phyloP scores from a whole-genome alignment of 2,329 filamentous ascomycete genomes.

The Venturia pyrina region DNA sequence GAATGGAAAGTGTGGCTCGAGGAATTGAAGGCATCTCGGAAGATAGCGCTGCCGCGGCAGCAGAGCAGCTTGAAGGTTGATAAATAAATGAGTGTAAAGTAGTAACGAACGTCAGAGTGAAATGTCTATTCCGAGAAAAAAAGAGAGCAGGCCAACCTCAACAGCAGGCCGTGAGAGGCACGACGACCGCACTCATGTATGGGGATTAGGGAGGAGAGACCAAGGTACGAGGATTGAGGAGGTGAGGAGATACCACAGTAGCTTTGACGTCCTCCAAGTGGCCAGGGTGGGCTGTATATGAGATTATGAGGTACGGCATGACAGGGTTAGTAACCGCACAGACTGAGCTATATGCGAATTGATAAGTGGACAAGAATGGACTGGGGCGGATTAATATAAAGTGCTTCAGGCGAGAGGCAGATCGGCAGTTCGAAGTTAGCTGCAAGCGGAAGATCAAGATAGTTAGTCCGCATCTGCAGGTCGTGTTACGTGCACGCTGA shows the following conservation, averaged over 20 bases:
- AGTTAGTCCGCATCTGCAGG: background rate
- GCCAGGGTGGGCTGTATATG: background rate
- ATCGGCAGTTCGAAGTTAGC: background rate
- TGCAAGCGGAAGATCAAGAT: background rate
- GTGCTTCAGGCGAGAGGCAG: background rate
- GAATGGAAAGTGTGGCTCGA: background rate
- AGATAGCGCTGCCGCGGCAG: background rate
- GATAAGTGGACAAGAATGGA: background rate
- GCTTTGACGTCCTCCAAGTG: background rate
- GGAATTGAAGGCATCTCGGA: background rate
- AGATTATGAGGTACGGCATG: background rate
- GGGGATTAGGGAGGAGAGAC: no score
- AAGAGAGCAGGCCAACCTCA: background rate
- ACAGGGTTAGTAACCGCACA: background rate
- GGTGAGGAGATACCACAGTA: background rate
- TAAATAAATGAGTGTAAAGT: background rate
- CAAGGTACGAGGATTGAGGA: no score
- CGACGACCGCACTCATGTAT: background rate
- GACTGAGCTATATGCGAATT: background rate
- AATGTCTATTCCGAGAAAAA: background rate
- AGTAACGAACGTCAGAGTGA: background rate
- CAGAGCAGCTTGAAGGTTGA: background rate
- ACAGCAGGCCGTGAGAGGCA: background rate
- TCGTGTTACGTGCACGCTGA: background rate
- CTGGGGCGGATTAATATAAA: constrained; percentile 1